These are phyloP conservation scores for Rhipidocladum racemiflorum DNA, from an alignment of 176 grass and related monocot genomes.

Conservation along the genomic window DNA sequence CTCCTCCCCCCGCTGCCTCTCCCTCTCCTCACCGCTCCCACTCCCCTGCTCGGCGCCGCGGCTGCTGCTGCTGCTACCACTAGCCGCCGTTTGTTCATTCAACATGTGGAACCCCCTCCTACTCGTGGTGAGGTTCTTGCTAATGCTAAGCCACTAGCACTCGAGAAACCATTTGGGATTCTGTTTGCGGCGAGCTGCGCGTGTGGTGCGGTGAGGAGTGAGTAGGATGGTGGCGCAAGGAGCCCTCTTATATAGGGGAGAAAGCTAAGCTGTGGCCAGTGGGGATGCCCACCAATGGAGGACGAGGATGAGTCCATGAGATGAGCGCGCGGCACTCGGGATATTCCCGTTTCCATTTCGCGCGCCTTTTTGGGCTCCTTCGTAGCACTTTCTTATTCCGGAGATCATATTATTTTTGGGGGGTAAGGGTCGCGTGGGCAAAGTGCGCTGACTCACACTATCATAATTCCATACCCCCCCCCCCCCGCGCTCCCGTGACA, in stretches of 20 bases:
- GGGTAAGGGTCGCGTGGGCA: slow-evolving; percentile 13
- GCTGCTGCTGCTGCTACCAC: not conserved
- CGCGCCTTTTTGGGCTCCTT: slow-evolving; percentile 17
- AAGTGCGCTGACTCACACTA: slow-evolving; percentile 27
- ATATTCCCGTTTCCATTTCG: not conserved
- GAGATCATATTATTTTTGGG: slow-evolving; percentile 20
- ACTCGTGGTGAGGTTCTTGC: not conserved
- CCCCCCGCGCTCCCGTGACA: no score
- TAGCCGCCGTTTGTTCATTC: slow-evolving; percentile 40
- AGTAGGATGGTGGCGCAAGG: slow-evolving; percentile 28
- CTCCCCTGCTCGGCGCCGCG: not conserved
- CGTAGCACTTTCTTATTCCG: slow-evolving; percentile 30
- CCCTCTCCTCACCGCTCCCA: not conserved
- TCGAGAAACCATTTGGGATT: slow-evolving; percentile 32
- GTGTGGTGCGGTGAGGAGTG: slow-evolving; percentile 17
- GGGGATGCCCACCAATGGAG: slow-evolving; percentile 14
- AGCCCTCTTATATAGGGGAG: slow-evolving; percentile 45
- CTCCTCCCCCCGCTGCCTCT: not conserved
- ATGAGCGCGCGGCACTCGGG: not conserved
- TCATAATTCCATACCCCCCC: not conserved
- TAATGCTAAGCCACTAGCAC: slow-evolving; percentile 17
- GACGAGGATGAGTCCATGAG: not conserved
- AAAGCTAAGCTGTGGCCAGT: not conserved
- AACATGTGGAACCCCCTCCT: slow-evolving; percentile 48
- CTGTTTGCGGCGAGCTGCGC: not conserved